Evolutionary conservation across 768 basidiomycete genomes (phyloP).

Genomic region (Lactarius deliciosus): DNA sequence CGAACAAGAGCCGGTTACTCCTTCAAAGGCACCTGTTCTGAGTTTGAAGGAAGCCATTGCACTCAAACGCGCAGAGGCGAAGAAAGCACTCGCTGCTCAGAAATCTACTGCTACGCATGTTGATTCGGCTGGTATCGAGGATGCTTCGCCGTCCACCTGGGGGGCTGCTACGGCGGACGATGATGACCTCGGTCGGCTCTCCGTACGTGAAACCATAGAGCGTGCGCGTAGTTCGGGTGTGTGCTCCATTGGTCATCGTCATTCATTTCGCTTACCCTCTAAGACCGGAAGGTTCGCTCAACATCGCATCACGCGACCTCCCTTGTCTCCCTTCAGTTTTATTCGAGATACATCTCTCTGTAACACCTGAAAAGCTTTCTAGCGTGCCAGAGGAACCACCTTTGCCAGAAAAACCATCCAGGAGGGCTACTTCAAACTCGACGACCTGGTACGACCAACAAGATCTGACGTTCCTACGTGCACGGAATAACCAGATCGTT

Average conservation of each 20-base stretch:
- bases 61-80: constrained; percentile 73
- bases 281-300: constrained; percentile 64
- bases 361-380: constrained; percentile 68
- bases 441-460: constrained; percentile 77
- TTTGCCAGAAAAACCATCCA: constrained; percentile 36
- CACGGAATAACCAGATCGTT: constrained; percentile 75
- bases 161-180: constrained; percentile 39
- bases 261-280: constrained; percentile 45
- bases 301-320: constrained; percentile 70
- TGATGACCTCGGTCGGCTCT: constrained; percentile 61
- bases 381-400: constrained; percentile 63
- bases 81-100: constrained; percentile 46
- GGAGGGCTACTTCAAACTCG: constrained; percentile 44
- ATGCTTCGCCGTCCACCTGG: constrained; percentile 41
- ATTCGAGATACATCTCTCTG: constrained; percentile 76
- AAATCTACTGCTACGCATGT: constrained; percentile 32
- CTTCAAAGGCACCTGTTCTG: constrained; percentile 39
- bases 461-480: constrained; percentile 72
- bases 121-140: constrained; percentile 45
- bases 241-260: constrained; percentile 32
- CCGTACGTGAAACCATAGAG: constrained; percentile 73
- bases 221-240: constrained; percentile 78
- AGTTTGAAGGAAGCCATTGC: constrained; percentile 80
- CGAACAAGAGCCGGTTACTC: constrained; percentile 24
- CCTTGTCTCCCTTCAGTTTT: constrained; percentile 73